Evolutionary conservation across 2,329 filamentous ascomycete species (phyloP).

Genomic region (Talaromyces sp.): DNA sequence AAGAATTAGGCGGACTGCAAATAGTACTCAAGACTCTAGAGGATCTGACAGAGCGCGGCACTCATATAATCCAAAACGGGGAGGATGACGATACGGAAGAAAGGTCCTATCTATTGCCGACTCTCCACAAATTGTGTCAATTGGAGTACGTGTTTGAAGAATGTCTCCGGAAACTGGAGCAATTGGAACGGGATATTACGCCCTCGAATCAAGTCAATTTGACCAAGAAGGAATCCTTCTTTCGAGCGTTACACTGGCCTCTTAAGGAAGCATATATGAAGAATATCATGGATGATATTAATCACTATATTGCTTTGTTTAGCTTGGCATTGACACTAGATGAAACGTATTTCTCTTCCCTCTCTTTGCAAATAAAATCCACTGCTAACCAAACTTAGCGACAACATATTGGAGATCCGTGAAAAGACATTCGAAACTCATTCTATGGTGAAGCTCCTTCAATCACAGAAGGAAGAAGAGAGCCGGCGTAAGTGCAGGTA

Average conservation of each 20-base stretch:
- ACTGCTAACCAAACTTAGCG: slow-evolving; percentile 2
- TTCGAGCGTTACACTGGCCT: slow-evolving; percentile 15
- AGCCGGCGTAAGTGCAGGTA: slow-evolving; percentile 7
- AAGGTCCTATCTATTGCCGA: slow-evolving; percentile 7
- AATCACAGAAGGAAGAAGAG: slow-evolving; percentile 10
- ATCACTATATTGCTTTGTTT: slow-evolving; percentile 12
- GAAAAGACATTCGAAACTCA: slow-evolving; percentile 15
- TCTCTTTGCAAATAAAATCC: neutral
- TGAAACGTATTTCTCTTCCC: slow-evolving; percentile 10
- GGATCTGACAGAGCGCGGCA: slow-evolving; percentile 12
- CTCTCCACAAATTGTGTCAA: slow-evolving; percentile 10
- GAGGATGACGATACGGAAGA: neutral
- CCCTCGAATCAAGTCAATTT: neutral
- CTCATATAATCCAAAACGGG: neutral
- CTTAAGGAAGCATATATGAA: slow-evolving; percentile 16
- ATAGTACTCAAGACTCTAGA: slow-evolving; percentile 14
- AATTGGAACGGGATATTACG: slow-evolving; percentile 13
- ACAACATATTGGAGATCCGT: slow-evolving; percentile 15
- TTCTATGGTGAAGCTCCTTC: slow-evolving; percentile 5
- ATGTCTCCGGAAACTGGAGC: slow-evolving; percentile 10
- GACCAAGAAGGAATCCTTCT: slow-evolving; percentile 3
- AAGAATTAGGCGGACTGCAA: slow-evolving; percentile 19
- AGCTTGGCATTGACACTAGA: slow-evolving; percentile 15
- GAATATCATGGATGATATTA: slow-evolving; percentile 16
- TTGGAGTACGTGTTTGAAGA: slow-evolving; percentile 15